Evolutionary conservation across 2,329 filamentous ascomycete species (phyloP).

Genomic region (Aspergillus pseudonomiae): DNA sequence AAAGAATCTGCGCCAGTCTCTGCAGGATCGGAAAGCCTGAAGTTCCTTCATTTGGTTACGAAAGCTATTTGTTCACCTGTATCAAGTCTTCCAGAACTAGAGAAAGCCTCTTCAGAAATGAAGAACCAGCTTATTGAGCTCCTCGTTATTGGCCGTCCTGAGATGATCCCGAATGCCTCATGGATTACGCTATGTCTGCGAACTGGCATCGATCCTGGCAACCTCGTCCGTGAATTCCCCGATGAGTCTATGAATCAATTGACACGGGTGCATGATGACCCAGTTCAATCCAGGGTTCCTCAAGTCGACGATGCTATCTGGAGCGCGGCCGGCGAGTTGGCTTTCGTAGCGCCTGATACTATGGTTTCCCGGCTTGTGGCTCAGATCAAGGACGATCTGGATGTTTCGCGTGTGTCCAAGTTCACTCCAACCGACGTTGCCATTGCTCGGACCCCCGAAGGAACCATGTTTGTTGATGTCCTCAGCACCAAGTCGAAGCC

Average conservation of each 20-base stretch:
- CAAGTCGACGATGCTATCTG: slow-evolving; percentile 69
- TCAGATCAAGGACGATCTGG: slow-evolving; percentile 73
- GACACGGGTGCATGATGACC: slow-evolving; percentile 53
- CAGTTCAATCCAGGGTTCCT: slow-evolving; percentile 38
- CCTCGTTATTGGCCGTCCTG: slow-evolving; percentile 74
- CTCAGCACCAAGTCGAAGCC: slow-evolving; percentile 77
- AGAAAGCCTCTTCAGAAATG: slow-evolving; percentile 52
- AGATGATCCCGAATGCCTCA: slow-evolving; percentile 73
- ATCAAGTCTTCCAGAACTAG: slow-evolving; percentile 26
- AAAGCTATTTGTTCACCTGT: slow-evolving; percentile 45
- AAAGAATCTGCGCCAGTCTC: slow-evolving; percentile 74
- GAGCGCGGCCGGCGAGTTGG: slow-evolving; percentile 83
- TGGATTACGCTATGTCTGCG: slow-evolving; percentile 91
- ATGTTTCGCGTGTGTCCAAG: slow-evolving; percentile 67
- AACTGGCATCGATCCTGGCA: slow-evolving; percentile 79
- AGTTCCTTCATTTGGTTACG: slow-evolving; percentile 62
- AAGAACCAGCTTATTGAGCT: slow-evolving; percentile 75
- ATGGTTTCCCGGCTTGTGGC: slow-evolving; percentile 76
- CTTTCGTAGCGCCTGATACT: slow-evolving; percentile 84
- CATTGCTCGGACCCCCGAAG: slow-evolving; percentile 89
- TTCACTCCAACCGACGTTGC: slow-evolving; percentile 87
- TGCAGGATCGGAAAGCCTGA: slow-evolving; percentile 65
- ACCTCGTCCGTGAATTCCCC: slow-evolving; percentile 67
- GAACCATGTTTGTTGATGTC: slow-evolving; percentile 86
- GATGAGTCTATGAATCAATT: slow-evolving; percentile 71